phyloP scores from a whole-genome alignment of 805 yeast genomes.

The Candida michaelii region DNA sequence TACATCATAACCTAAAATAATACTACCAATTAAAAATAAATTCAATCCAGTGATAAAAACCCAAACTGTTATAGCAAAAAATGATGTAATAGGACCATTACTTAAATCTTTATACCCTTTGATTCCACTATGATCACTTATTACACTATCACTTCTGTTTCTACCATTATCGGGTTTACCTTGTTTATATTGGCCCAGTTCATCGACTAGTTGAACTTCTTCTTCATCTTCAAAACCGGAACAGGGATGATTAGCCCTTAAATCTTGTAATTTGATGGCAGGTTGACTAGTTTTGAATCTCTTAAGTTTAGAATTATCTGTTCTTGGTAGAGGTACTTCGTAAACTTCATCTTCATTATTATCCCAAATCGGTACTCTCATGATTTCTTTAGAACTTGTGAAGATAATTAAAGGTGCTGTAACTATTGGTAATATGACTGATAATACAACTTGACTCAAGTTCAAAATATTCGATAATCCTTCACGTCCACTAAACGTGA shows the following conservation, averaged over 20 bases:
- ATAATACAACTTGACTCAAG: slow-evolving; percentile 78
- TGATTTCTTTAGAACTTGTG: slow-evolving; percentile 65
- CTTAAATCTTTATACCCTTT: slow-evolving; percentile 62
- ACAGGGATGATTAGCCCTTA: slow-evolving; percentile 43
- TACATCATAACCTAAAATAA: slow-evolving; percentile 28
- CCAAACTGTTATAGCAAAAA: slow-evolving; percentile 64
- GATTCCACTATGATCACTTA: slow-evolving; percentile 17
- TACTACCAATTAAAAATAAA: slow-evolving; percentile 57
- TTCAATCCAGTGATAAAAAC: slow-evolving; percentile 68
- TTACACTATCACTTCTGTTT: slow-evolving; percentile 9
- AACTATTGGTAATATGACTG: slow-evolving; percentile 79
- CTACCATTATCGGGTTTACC: slow-evolving; percentile 16
- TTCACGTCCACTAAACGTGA: slow-evolving; percentile 71
- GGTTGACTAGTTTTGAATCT: slow-evolving; percentile 37
- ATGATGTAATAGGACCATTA: slow-evolving; percentile 56
- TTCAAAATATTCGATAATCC: slow-evolving; percentile 77
- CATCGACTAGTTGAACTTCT: slow-evolving; percentile 7
- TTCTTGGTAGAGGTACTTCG: background rate
- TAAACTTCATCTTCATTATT: slow-evolving; percentile 26
- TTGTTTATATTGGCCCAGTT: slow-evolving; percentile 10
- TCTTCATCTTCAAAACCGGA: slow-evolving; percentile 40
- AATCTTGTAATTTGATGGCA: slow-evolving; percentile 40
- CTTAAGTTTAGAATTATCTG: slow-evolving; percentile 5
- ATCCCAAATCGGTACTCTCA: slow-evolving; percentile 52
- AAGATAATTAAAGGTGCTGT: slow-evolving; percentile 85